Conservation (phyloP, 2,329 filamentous ascomycete species). For the Bipolaris oryzae region DNA sequence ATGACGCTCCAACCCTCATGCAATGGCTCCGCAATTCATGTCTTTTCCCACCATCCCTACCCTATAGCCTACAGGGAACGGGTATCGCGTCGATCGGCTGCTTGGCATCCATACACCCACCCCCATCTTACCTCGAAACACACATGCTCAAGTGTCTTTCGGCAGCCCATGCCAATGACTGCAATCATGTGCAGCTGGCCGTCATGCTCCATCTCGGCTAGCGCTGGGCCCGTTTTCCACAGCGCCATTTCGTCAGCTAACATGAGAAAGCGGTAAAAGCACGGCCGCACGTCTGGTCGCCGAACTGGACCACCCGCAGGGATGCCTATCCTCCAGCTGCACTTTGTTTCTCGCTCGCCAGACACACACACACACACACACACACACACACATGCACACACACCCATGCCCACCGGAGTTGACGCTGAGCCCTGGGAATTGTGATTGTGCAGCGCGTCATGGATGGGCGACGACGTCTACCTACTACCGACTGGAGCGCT, state of each 20-base stretch:
- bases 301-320: conserved; percentile 33
- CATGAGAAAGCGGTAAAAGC: conserved; percentile 29
- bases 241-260: conserved; percentile 38
- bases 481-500: conserved; percentile 13
- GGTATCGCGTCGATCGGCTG: conserved; percentile 20
- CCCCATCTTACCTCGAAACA: conserved; percentile 24
- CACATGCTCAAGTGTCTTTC: conserved; percentile 33
- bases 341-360: conserved; percentile 17
- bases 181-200: conserved; percentile 43
- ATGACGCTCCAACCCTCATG: conserved; percentile 8
- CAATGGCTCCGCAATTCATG: conserved; percentile 25
- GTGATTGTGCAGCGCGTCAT: conserved; percentile 24
- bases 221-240: conserved; percentile 33
- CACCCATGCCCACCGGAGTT: background rate
- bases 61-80: conserved; percentile 30
- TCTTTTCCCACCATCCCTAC: conserved; percentile 16
- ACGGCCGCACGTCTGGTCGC: conserved; percentile 39
- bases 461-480: background rate
- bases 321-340: conserved; percentile 23
- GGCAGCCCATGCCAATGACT: conserved; percentile 21
- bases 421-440: conserved; percentile 18
- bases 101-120: conserved; percentile 8
- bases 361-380: background rate
- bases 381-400: background rate
- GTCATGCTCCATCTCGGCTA: conserved; percentile 35